Evolutionary conservation across 148 eudicot species (phyloP), one percentile per base, ranked within the genome.

Genomic region (Chenopodium quinoa): DNA sequence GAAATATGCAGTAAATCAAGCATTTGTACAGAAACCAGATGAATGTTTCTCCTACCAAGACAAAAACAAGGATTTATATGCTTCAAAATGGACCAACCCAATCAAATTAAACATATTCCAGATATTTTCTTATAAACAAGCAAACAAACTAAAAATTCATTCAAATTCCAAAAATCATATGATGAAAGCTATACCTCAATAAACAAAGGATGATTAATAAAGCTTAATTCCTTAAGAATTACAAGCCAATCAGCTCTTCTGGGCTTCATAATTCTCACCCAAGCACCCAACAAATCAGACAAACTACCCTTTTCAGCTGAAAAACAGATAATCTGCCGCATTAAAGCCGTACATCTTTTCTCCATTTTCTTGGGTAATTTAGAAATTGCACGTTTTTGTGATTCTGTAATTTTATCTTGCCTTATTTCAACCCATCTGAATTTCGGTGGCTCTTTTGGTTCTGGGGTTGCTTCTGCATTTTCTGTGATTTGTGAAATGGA

Each of bases 221-320:
- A 80, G n/a, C 84, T 84, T 84, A 93, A 88, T 82, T 92, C 93
- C 48, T 93, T 95, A 69, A 95, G 92, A 78, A 93, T 89, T 48
- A 87, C 66, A 84, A 95, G 97, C 99, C 97, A 95, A 79, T 95
- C 94, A 83, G 94, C 92, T 86, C 99, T 89, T 23, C 12, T 82
- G 32, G 99, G 99, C 80, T 85, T 91, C 91, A 90, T 93, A 82
- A 93, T 83, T 81, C 56, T 86, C 58, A 88, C 93, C 99, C 99
- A 95, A 73, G 86, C 84, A 74, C 76, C 87, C 86, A 95, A 78
- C 84, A 93, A 82, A 29, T 81, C 86, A 58, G 82, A 85, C 29
- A 95, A 76, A 60, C 71, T 82, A 32, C 88, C 87, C 75, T 90
- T 88, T 67, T 90, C 87, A 46, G 88, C 62, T 20, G 89, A 82